Conservation (phyloP, 345 rosid species). For the Arabis hirsuta region DNA sequence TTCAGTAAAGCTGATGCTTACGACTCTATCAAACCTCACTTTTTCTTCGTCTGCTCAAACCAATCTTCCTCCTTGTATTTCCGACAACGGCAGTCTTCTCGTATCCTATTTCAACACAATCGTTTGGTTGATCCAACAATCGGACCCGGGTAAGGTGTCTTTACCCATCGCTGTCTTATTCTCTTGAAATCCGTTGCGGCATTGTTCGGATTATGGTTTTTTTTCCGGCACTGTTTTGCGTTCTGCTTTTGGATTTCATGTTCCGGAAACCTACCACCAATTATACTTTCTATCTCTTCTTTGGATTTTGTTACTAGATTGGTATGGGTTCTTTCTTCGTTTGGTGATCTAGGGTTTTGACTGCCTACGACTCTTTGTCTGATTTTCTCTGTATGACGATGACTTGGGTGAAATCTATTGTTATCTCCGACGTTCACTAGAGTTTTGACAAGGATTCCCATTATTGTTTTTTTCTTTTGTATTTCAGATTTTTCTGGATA, state of each 20-base stretch:
- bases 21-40: constrained; percentile 44
- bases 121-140: constrained; percentile 19
- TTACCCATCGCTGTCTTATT: constrained; percentile 9
- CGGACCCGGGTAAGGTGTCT: constrained; percentile 17
- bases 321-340: neutral
- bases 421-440: constrained; percentile 1
- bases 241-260: constrained; percentile 16
- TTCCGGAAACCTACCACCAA: neutral
- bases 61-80: constrained; percentile 22
- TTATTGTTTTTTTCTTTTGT: neutral
- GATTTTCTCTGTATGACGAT: neutral
- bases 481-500: constrained; percentile 12
- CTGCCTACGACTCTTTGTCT: neutral
- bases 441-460: neutral
- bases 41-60: constrained; percentile 28
- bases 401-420: neutral
- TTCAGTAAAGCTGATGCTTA: constrained; percentile 44
- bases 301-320: constrained; percentile 22
- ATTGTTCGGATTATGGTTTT: constrained; percentile 18
- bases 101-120: constrained; percentile 15
- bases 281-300: neutral
- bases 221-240: neutral
- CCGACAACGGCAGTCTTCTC: constrained; percentile 15
- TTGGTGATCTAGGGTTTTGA: constrained; percentile 42
- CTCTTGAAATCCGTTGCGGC: constrained; percentile 6